Conservation (phyloP, 2,329 filamentous ascomycete species). For the Eutypa lata region DNA sequence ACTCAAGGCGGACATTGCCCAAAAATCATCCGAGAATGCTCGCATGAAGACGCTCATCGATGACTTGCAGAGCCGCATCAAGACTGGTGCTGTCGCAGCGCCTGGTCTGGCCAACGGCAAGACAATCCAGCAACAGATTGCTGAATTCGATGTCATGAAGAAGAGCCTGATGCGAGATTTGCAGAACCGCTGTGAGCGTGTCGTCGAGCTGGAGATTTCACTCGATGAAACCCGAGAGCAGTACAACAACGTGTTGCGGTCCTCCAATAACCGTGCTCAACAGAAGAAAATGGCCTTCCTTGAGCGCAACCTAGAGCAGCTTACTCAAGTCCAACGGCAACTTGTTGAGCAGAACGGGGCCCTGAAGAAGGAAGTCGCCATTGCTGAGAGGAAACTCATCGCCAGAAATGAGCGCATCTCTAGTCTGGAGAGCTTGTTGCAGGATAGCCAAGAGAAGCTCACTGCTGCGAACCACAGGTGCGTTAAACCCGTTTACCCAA, state of each 20-base stretch:
- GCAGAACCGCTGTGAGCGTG: slow-evolving; percentile 95
- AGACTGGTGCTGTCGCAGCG: slow-evolving; percentile 52
- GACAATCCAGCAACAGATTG: slow-evolving; percentile 94
- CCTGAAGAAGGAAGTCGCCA: slow-evolving; percentile 98
- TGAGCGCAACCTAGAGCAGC: slow-evolving; percentile 94
- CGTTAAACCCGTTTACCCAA: slow-evolving; percentile 32
- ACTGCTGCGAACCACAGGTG: slow-evolving; percentile 97
- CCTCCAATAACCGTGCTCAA: slow-evolving; percentile 95
- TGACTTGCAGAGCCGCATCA: slow-evolving; percentile 71
- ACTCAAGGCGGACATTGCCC: slow-evolving; percentile 70
- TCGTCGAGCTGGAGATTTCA: slow-evolving; percentile 96
- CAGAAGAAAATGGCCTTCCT: slow-evolving; percentile 99
- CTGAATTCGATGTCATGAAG: slow-evolving; percentile 99
- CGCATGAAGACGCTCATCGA: slow-evolving; percentile 79
- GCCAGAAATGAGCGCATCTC: slow-evolving; percentile 96
- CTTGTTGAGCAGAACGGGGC: slow-evolving; percentile 96
- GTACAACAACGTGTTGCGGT: slow-evolving; percentile 96
- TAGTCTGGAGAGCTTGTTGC: slow-evolving; percentile 84
- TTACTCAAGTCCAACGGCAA: slow-evolving; percentile 95
- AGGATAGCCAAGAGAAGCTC: slow-evolving; percentile 98
- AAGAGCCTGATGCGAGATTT: slow-evolving; percentile 98
- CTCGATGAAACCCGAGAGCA: slow-evolving; percentile 97
- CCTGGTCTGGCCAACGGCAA: slow-evolving; percentile 74
- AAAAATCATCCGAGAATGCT: slow-evolving; percentile 77
- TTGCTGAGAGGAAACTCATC: slow-evolving; percentile 94